These are phyloP conservation scores for Phytophthora cryptogea DNA, from an alignment of 352 stramenopile genomes.

Conservation along the genomic window DNA sequence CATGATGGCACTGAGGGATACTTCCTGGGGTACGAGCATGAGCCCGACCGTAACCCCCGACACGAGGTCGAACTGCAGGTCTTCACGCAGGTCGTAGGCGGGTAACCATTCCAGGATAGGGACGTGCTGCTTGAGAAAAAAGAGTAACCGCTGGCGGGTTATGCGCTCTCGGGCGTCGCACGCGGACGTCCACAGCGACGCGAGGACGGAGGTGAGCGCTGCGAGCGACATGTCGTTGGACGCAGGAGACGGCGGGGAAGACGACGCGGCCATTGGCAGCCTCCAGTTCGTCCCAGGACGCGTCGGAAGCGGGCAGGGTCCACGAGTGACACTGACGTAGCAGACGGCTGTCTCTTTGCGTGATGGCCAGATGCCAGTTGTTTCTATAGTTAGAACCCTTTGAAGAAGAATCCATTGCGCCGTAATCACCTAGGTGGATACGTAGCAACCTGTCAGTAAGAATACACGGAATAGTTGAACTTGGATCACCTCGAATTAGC, in stretches of 20 bases:
- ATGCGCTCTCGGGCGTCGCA: conserved; percentile 16
- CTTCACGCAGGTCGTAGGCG: conserved; percentile 56
- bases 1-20: conserved; percentile 92
- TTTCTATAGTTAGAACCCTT: neutral
- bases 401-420: no score
- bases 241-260: conserved; percentile 21
- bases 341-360: conserved; percentile 1
- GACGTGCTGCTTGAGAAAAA: conserved; percentile 58
- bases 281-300: neutral
- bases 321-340: conserved; percentile 2
- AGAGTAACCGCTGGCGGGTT: conserved; percentile 38
- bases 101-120: conserved; percentile 79
- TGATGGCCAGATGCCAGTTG: conserved; percentile 10
- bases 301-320: no score
- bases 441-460: neutral
- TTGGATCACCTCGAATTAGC: neutral
- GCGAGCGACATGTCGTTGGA: conserved; percentile 18
- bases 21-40: conserved; percentile 93
- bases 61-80: conserved; percentile 73
- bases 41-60: conserved; percentile 80
- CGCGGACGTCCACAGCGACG: conserved; percentile 21
- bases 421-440: neutral
- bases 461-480: neutral
- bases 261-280: conserved; percentile 23
- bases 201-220: conserved; percentile 10